phyloP scores from a whole-genome alignment of 2,329 filamentous ascomycete genomes.

The Cadophora sp. region DNA sequence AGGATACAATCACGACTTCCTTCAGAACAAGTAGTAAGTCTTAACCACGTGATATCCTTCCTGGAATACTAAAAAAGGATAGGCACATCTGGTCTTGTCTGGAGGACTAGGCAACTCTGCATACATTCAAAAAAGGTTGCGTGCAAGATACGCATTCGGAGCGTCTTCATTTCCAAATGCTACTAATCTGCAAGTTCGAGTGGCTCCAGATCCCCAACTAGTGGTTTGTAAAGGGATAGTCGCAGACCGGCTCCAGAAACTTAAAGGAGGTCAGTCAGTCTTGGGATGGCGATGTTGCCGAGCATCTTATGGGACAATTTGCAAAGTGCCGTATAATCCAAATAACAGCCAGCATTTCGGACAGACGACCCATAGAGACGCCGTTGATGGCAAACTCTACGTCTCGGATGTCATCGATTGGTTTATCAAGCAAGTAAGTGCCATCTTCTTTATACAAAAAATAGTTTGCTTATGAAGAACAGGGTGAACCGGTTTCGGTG shows the following conservation, averaged over 20 bases:
- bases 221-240: constrained; percentile 36
- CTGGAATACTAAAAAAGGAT: constrained; percentile 18
- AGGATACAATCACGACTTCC: constrained; percentile 25
- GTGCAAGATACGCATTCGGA: constrained; percentile 38
- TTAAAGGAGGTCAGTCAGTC: constrained; percentile 26
- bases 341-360: constrained; percentile 24
- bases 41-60: not conserved
- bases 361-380: constrained; percentile 21
- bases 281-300: constrained; percentile 28
- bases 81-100: constrained; percentile 49
- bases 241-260: constrained; percentile 29
- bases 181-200: constrained; percentile 22
- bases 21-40: constrained; percentile 26
- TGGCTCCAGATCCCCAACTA: constrained; percentile 35
- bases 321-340: constrained; percentile 25
- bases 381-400: constrained; percentile 30
- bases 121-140: constrained; percentile 48
- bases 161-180: constrained; percentile 23
- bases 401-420: constrained; percentile 27
- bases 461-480: not conserved
- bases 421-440: constrained; percentile 30
- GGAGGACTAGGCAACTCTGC: constrained; percentile 51
- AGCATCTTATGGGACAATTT: constrained; percentile 27
- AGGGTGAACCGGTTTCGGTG: constrained; percentile 31
- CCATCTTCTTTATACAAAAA: too few relatives aligned